phyloP scores from a whole-genome alignment of 31 red algal genomes.

The Asparagopsis taxiformis region DNA sequence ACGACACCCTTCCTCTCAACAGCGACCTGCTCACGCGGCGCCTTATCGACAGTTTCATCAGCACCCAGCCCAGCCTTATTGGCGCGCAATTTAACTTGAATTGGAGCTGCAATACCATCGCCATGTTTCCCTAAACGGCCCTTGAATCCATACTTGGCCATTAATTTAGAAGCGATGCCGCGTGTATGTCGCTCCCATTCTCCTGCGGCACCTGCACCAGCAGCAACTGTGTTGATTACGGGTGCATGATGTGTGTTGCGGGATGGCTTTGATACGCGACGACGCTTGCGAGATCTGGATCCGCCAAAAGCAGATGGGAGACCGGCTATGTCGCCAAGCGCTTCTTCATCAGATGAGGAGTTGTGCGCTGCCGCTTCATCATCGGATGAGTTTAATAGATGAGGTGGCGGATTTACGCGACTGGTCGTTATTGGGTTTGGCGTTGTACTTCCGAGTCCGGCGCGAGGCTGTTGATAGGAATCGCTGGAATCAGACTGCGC shows the following conservation, averaged over 20 bases:
- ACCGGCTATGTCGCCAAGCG: too few species aligned
- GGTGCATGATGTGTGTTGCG: too few species aligned
- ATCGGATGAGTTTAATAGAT: too few species aligned
- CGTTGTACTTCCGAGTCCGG: too few species aligned
- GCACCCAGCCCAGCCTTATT: slow-evolving; percentile 58
- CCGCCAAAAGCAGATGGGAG: slow-evolving; percentile 18
- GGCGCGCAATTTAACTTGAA: slow-evolving; percentile 34
- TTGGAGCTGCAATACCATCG: slow-evolving; percentile 50
- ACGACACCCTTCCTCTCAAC: too few species aligned
- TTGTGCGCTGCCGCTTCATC: too few species aligned
- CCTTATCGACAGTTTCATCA: slow-evolving; percentile 2
- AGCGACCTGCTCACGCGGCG: neutral
- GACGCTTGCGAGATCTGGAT: slow-evolving; percentile 15
- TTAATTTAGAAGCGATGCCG: slow-evolving; percentile 68
- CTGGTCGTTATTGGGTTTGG: too few species aligned
- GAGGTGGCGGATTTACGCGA: too few species aligned
- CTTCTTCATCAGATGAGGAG: too few species aligned
- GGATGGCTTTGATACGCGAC: neutral
- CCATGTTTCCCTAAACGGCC: slow-evolving; percentile 52
- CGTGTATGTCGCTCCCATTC: slow-evolving; percentile 80
- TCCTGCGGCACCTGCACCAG: slow-evolving; percentile 35
- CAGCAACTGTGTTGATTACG: neutral
- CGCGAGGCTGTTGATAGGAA: too few species aligned
- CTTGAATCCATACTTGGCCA: slow-evolving; percentile 67
- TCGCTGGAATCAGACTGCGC: too few species aligned